Base-by-base conservation (phyloP, 148 eudicot species). In the Chenopodium suecicum region DNA sequence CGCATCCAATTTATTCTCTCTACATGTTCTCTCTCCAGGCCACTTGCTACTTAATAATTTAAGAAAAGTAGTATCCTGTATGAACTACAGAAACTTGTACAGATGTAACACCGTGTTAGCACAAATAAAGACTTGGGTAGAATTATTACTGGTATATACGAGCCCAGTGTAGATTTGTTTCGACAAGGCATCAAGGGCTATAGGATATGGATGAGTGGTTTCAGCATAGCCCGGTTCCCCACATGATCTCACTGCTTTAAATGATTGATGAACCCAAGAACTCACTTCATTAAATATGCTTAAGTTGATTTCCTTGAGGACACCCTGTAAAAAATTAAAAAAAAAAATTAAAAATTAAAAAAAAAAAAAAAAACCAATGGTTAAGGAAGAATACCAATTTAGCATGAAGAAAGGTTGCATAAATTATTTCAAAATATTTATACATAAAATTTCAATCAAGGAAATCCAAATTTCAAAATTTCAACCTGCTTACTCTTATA, bases 111-210 rank as follows among this genome's bases (percentile, higher is more conserved):
- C 44, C 12, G 29, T 79, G 46, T 32, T 29, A 77, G 72, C 67
- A 63, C 46, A 62, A 52, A 80, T 74, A 66, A 66, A 27, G 25
- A 63, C 31, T 32, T 27, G 19, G 47, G 27, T 54, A 46, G 72
- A 67, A 37, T 54, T 72, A 94, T 88, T 88, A 96, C 98, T 96
- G 73, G 98, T 96, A 79, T 80, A 87, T 32, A 96, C 91, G 72
- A 96, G 87, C 67, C 90, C 99, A 14, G 97, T 86, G 84, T 78
- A 88, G 16, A 96, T 79, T 67, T 85, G 93, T 73, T 87, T 90
- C 34, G 82, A 86, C 72, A 82, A 77, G 77, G 86, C 90, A 83
- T 88, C 87, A 74, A 84, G 78, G 16, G 82, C 79, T 71, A 91
- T 70, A 47, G 99, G 98, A 82, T 89, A 91, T 0, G 90, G 77